Conservation (phyloP, 1,284 basidiomycete species). For the Papiliotrema laurentii region DNA sequence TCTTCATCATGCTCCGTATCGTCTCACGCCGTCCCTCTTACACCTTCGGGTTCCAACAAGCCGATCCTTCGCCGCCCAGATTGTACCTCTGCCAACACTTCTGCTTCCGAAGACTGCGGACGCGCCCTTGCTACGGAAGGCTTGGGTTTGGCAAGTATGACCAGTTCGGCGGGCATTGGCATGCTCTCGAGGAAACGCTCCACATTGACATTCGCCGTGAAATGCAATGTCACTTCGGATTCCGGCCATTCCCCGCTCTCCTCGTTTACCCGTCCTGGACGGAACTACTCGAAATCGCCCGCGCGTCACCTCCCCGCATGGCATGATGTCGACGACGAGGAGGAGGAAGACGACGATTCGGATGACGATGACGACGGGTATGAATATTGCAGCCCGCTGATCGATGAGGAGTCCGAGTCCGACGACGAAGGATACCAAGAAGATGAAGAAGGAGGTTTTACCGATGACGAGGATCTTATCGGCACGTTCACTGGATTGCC, state of each 20-base stretch:
- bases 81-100: slow-evolving; percentile 3
- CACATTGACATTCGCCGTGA: slow-evolving; percentile 6
- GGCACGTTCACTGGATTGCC: slow-evolving; percentile 6
- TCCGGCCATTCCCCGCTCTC: slow-evolving; percentile 3
- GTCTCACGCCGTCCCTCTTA: slow-evolving; percentile 3
- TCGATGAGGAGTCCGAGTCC: slow-evolving; percentile 1
- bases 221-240: slow-evolving; percentile 3
- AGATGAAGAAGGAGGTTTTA: slow-evolving; percentile 13
- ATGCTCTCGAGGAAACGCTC: slow-evolving; percentile 1
- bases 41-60: neutral
- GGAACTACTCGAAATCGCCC: neutral
- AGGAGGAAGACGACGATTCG: slow-evolving; percentile 9
- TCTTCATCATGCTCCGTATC: slow-evolving; percentile 3
- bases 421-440: slow-evolving; percentile 10
- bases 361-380: neutral
- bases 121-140: neutral
- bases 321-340: slow-evolving; percentile 3
- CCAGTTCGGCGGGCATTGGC: neutral
- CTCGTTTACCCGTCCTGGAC: neutral
- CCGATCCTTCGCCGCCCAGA: slow-evolving; percentile 7
- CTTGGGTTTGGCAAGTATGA: slow-evolving; percentile 1
- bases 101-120: slow-evolving; percentile 5
- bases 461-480: slow-evolving; percentile 8
- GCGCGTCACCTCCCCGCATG: neutral
- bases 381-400: neutral